A percentile compares a stretch with the other conserved stretches of the same genome.
Evolutionary conservation across 495 filamentous ascomycete species (phyloP).

Genomic region (Aspergillus hancockii): DNA sequence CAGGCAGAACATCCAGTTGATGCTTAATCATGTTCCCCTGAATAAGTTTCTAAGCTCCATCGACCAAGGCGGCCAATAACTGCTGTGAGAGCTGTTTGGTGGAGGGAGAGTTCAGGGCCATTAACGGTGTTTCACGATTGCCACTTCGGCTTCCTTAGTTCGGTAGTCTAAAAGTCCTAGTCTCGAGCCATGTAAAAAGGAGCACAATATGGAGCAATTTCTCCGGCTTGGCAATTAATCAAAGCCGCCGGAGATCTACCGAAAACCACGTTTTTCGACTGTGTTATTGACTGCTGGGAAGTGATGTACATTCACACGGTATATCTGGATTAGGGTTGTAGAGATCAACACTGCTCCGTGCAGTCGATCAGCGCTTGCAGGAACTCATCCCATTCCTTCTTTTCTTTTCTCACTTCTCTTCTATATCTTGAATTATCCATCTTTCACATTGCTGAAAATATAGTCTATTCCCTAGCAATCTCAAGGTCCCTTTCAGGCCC

Average conservation of each 20-base stretch:
- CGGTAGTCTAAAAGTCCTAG: background rate
- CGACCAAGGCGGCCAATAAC: background rate
- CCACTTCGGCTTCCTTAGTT: background rate
- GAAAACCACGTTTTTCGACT: background rate
- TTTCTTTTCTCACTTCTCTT: too few relatives aligned
- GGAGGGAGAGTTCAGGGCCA: background rate
- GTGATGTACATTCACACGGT: background rate
- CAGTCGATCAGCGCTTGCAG: background rate
- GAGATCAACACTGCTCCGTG: constrained; percentile 2
- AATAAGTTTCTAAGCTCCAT: background rate
- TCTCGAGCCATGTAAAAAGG: background rate
- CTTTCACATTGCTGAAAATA: background rate
- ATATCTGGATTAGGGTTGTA: background rate
- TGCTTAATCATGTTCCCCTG: constrained; percentile 1
- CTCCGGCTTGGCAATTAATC: background rate
- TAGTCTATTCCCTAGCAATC: background rate
- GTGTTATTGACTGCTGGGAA: background rate
- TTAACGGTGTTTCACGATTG: background rate
- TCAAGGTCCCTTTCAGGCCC: background rate
- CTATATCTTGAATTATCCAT: too few relatives aligned
- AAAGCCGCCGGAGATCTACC: background rate
- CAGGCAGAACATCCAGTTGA: background rate
- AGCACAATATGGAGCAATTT: background rate
- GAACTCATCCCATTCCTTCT: background rate
- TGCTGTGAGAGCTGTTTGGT: background rate